These are phyloP conservation scores for Fraxinus sp. DNA, from an alignment of 305 asterid species.

Conservation along the genomic window DNA sequence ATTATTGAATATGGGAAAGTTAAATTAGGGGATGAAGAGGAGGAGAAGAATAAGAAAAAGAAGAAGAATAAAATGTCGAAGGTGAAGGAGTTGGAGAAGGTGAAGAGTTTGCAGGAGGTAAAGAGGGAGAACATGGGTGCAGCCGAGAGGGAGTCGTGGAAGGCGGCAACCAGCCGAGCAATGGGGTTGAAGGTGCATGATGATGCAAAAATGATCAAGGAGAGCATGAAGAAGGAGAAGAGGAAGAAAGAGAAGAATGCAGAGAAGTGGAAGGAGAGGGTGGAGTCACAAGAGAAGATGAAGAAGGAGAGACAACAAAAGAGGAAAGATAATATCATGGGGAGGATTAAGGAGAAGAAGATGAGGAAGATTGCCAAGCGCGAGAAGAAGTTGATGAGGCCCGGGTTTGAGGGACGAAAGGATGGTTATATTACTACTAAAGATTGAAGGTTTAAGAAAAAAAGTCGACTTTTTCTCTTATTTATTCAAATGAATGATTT, in stretches of 20 bases:
- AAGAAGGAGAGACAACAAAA: slow-evolving; percentile 69
- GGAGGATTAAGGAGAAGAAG: slow-evolving; percentile 76
- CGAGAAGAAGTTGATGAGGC: slow-evolving; percentile 96
- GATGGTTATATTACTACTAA: slow-evolving; percentile 57
- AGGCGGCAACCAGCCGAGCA: slow-evolving; percentile 68
- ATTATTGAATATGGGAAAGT: slow-evolving; percentile 79
- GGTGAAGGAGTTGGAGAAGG: slow-evolving; percentile 60
- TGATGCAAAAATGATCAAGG: slow-evolving; percentile 62
- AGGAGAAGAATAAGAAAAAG: slow-evolving; percentile 39
- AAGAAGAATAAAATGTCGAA: slow-evolving; percentile 59
- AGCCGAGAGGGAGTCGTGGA: slow-evolving; percentile 77
- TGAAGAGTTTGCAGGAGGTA: slow-evolving; percentile 59
- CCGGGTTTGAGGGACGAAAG: slow-evolving; percentile 89
- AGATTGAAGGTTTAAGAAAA: slow-evolving; percentile 39
- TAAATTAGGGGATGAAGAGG: slow-evolving; percentile 62
- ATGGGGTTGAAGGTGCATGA: slow-evolving; percentile 93
- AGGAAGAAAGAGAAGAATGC: slow-evolving; percentile 70
- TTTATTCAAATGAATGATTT: slow-evolving; percentile 10
- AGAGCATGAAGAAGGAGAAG: slow-evolving; percentile 75
- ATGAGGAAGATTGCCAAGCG: slow-evolving; percentile 79
- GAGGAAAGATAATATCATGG: slow-evolving; percentile 76
- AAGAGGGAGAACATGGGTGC: slow-evolving; percentile 56
- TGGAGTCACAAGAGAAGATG: slow-evolving; percentile 53
- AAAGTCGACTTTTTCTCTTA: neutral
- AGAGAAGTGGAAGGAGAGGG: slow-evolving; percentile 90